phyloP scores from a whole-genome alignment of 1,139 yeast species.

The Arxiozyma slooffiae region DNA sequence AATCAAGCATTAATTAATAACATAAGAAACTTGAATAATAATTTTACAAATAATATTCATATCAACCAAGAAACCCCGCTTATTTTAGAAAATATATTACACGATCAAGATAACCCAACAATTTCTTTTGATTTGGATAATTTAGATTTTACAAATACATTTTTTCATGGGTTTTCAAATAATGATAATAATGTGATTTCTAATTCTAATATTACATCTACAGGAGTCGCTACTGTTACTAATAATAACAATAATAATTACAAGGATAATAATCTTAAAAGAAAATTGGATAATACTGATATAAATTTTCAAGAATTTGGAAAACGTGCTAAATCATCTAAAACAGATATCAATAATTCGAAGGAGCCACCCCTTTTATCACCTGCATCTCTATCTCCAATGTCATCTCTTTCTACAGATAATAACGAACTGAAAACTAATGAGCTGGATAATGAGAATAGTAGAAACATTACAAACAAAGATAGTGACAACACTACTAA shows the following conservation, averaged over 20 bases:
- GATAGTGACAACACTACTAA: not conserved
- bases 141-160: conserved; percentile 1
- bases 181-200: not conserved
- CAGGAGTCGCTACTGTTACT: not conserved
- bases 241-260: not conserved
- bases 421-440: conserved; percentile 4
- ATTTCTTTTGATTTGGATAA: conserved; percentile 3
- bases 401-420: conserved; percentile 10
- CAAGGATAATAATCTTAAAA: not conserved
- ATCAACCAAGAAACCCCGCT: conserved; percentile 12
- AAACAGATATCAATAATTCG: not conserved
- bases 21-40: conserved; percentile 3
- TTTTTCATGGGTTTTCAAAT: not conserved
- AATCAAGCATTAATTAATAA: conserved; percentile 11
- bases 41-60: conserved; percentile 3
- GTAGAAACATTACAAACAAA: not conserved
- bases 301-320: not conserved
- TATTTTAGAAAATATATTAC: conserved; percentile 22
- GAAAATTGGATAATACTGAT: conserved; percentile 1
- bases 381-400: conserved; percentile 17
- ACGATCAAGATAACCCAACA: conserved; percentile 9
- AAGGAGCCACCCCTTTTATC: conserved; percentile 15
- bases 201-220: not conserved
- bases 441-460: conserved; percentile 1
- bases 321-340: not conserved